These are phyloP conservation scores for Diddensiella caesifluorescens DNA, from an alignment of 805 yeast species.

Conservation along the genomic window DNA sequence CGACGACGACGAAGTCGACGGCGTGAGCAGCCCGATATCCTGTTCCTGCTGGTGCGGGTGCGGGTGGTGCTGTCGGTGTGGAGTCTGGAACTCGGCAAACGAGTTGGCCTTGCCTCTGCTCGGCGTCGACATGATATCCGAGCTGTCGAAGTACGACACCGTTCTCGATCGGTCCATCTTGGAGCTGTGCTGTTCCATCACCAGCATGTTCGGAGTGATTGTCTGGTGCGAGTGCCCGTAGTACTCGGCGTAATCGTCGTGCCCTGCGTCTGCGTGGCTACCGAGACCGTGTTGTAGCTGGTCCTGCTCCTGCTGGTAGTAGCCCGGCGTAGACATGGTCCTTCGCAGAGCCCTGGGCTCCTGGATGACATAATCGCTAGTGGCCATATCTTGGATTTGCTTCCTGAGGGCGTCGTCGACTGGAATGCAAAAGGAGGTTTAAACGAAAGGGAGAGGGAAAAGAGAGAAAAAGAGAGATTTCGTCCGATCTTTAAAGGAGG, in stretches of 20 bases:
- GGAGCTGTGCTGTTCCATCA: conserved; percentile 6
- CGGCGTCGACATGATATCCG: conserved; percentile 1
- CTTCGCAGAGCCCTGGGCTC: conserved; percentile 16
- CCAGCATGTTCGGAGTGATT: conserved; percentile 14
- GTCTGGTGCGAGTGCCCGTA: conserved; percentile 2
- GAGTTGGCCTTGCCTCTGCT: conserved; percentile 3
- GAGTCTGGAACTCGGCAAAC: conserved; percentile 1
- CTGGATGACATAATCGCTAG: neutral
- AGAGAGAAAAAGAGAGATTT: too few species aligned
- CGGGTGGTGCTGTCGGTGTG: conserved; percentile 2
- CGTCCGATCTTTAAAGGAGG: too few species aligned
- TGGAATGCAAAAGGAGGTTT: too few species aligned
- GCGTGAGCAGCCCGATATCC: conserved; percentile 8
- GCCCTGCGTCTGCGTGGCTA: conserved; percentile 1
- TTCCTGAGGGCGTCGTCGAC: too few species aligned
- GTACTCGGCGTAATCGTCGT: neutral
- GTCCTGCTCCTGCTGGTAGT: conserved; percentile 3
- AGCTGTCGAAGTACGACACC: conserved; percentile 11
- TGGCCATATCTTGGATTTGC: conserved; percentile 6
- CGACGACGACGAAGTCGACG: conserved; percentile 9
- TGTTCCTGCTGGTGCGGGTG: too few species aligned
- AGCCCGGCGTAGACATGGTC: conserved; percentile 19
- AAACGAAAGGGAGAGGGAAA: too few species aligned
- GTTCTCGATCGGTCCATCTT: conserved; percentile 12
- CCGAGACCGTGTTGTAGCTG: conserved; percentile 2